Base-by-base conservation (phyloP, 805 yeast genomes). In the Teunomyces cretensis region DNA sequence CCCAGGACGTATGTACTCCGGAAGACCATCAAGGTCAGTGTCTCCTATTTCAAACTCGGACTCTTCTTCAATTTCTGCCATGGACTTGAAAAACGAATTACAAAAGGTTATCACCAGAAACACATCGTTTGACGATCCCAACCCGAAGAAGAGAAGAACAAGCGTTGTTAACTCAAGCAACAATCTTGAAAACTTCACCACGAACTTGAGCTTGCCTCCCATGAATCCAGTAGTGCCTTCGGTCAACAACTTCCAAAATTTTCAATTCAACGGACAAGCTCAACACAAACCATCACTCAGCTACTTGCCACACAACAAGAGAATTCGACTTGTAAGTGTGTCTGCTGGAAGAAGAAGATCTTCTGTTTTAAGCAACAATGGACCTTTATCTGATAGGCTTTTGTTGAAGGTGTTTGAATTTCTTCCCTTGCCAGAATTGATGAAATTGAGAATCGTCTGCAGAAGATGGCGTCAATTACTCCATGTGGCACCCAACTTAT, bases 381-480 rank as follows among this genome's bases (percentile, higher is more conserved):
- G 85, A 4, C 79, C 82, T 1, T 63, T 86, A 27, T 83, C 89
- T 0, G 91, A 85, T 58, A 65, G 78, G 14, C 58, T 84, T 5
- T 64, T 84, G 33, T 58, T 83, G 22, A 65, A 67, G 46, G 75
- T 83, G 1, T 83, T 86, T 51, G 73, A 73, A 33, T 67, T 67
- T 46, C 59, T 85, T 37, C 70, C 77, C 7, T 66, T 86, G 24
- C 83, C 81, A 1, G 77, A 75, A n/a, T 62, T 83, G 46, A 80
- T 85, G 86, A 77, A 73, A 53, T 52, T 80, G 49, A 68, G 85
- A 44, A 53, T 73, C 3, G 82, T 85, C 31, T 80, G 86, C 59
- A 68, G 77, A 47, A 74, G 84, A 52, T 86, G 92, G 91, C 72
- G 84, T 53, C 86, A 82, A 51, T 62, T 86, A 30, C 62, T 85